Evolutionary conservation across 2,329 filamentous ascomycete species (phyloP), one percentile per base, ranked within the genome.

Genomic region (Emmonsiellopsis sp.): DNA sequence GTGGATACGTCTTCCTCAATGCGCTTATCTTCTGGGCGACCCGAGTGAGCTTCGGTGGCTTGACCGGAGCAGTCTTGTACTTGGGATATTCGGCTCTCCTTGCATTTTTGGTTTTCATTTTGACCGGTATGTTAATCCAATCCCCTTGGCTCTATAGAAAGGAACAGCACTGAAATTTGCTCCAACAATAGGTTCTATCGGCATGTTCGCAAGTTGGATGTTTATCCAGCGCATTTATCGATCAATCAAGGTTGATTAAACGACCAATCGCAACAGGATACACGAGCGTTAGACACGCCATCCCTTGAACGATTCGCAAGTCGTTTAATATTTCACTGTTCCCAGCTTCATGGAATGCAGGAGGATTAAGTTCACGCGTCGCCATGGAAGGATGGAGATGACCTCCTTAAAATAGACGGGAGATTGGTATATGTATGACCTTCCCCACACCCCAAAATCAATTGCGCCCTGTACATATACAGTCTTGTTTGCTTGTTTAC

Each of bases 161-260:
- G 51, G 40, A 11, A 41, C 40, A 42, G 64, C 58, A 65, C 58
- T 59, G 53, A 57, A 15, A 31, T 51, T 54, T 48, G 42, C 32
- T 13, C 13, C 11, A 55, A 50, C 51, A 44, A 50, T 44, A 96
- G 93, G 92, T 34, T 87, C 92, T 0, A 97, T 98, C 67, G 93
- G 93, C 53, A 96, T 93, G 76, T 89, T 96, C 63, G 84, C 93
- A 7, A 94, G 89, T 68, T 97, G 91, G 89, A 81, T 86, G 67
- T 98, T 98, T 68, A 86, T 95, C 51, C 83, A 88, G 61, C 92
- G 87, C 70, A 98, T 98, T 57, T 98, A 98, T 70, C 77, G 83
- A 26, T 96, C 91, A n/a, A 95, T 98, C 75, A 98, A 98, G 78
- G 90, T 98, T 59, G 93, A 98, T 68, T 98, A 71, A 72, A 55